phyloP scores from a whole-genome alignment of 116 monocot genomes.

The Iris pallida region DNA sequence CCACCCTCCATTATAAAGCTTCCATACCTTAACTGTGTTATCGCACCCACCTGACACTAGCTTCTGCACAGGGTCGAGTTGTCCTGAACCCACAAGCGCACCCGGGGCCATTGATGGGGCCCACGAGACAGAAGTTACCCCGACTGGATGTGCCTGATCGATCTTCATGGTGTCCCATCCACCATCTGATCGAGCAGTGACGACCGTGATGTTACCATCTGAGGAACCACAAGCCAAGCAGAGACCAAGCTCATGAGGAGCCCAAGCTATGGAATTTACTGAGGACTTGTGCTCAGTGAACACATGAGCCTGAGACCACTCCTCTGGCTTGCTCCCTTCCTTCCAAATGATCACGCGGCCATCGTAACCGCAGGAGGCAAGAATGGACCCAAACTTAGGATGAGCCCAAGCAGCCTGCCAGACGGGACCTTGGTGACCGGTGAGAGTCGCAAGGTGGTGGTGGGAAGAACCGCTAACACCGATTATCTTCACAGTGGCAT shows the following conservation, averaged over 20 bases:
- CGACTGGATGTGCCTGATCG: conserved; percentile 71
- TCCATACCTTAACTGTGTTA: conserved; percentile 82
- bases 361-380: conserved; percentile 83
- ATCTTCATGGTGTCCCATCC: conserved; percentile 65
- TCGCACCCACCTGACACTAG: conserved; percentile 70
- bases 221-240: conserved; percentile 74
- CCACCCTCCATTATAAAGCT: conserved; percentile 60
- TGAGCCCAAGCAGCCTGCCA: conserved; percentile 91
- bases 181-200: conserved; percentile 55
- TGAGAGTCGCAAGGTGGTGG: conserved; percentile 75
- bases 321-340: conserved; percentile 57
- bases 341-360: conserved; percentile 76
- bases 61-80: conserved; percentile 50
- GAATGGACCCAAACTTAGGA: conserved; percentile 78
- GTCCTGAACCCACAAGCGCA: conserved; percentile 46
- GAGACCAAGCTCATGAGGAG: conserved; percentile 67
- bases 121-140: conserved; percentile 76
- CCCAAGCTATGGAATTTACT: conserved; percentile 76
- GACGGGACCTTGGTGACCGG: conserved; percentile 76
- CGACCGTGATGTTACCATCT: conserved; percentile 67
- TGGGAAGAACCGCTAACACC: conserved; percentile 64
- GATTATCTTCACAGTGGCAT: conserved; percentile 65
- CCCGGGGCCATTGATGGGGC: conserved; percentile 66
- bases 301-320: conserved; percentile 47
- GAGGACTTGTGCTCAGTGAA: conserved; percentile 70